Evolutionary conservation across 331 rosid species (phyloP), one percentile per base, ranked within the genome.

Genomic region (Pyrus hybrid): DNA sequence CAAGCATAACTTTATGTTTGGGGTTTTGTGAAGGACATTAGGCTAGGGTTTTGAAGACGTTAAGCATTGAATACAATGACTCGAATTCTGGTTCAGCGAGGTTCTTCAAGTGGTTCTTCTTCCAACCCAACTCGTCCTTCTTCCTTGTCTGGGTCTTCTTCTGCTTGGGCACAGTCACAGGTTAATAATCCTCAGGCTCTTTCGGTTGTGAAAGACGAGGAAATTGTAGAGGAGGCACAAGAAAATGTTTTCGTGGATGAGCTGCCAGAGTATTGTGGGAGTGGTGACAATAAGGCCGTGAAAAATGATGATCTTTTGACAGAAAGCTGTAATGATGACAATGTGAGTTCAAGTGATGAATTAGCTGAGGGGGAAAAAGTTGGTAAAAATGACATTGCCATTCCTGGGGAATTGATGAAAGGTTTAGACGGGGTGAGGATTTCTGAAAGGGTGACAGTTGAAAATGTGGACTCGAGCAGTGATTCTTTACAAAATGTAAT

Each of bases 71-170:
- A 33, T 53, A 63, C 77, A 23, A 93, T 93, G 98, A 91, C 98
- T 75, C 83, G 95, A 56, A 86, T 93, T 60, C 67, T 83, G 84
- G 88, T 91, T 81, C 96, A 80, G 75, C 88, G 98, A 35, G 93
- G 96, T 75, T 90, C 97, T 18, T 77, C 91, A 0, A 82, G 85
- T 17, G 85, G 88, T 64, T 86, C 90, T 77, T 87, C 98, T 37
- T 85, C 93, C 11, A 92, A 88, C 80, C 74, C 89, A 0, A 83
- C 81, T 77, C 90, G 97, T 13, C 41, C 90, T 76, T 73, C 89
- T 77, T 81, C 87, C 37, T 74, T 73, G 22, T 51, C 87, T 53
- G 88, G 80, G 20, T 77, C 93, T 43, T 84, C 93, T 22, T 80
- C 90, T 0, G 80, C 79, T 51, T 88, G 90, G 35, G 53, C 77